phyloP scores from a whole-genome alignment of 208 protist genomes.

The Balamuthia mandrillaris region DNA sequence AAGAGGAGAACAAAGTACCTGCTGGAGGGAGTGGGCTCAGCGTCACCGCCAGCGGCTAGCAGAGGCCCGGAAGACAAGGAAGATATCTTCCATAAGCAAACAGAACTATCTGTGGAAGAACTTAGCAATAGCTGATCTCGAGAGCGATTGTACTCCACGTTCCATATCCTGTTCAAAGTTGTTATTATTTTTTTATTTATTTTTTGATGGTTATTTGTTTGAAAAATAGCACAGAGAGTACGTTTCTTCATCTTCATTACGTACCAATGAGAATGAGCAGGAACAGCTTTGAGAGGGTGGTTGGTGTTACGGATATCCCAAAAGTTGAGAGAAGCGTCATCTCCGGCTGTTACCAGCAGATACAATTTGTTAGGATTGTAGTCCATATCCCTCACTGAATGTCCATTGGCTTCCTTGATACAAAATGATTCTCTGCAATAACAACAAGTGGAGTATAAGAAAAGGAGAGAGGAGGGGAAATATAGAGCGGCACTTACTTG shows the following conservation, averaged over 20 bases:
- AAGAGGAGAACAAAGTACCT: neutral
- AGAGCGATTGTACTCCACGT: constrained; percentile 27
- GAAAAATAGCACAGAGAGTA: neutral
- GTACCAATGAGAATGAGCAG: neutral
- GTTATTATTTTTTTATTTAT: neutral
- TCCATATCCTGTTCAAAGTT: constrained; percentile 2
- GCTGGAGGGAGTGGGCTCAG: neutral
- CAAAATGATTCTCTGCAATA: neutral
- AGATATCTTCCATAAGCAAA: constrained; percentile 5
- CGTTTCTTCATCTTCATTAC: neutral
- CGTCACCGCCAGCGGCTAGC: neutral
- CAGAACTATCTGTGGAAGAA: constrained; percentile 9
- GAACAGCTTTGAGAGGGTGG: neutral
- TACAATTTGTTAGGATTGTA: constrained; percentile 19
- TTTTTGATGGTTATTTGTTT: neutral
- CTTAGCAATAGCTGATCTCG: constrained; percentile 6
- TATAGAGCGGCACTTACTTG: neutral
- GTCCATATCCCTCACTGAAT: constrained; percentile 10
- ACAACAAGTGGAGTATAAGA: neutral
- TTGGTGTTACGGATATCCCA: neutral
- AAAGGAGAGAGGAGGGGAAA: neutral
- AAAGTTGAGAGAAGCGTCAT: constrained; percentile 15
- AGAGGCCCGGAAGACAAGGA: neutral
- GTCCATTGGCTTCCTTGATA: neutral
- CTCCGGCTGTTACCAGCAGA: neutral